Evolutionary conservation across 169 alveolate species (phyloP).

Genomic region (Eimeria praecox): DNA sequence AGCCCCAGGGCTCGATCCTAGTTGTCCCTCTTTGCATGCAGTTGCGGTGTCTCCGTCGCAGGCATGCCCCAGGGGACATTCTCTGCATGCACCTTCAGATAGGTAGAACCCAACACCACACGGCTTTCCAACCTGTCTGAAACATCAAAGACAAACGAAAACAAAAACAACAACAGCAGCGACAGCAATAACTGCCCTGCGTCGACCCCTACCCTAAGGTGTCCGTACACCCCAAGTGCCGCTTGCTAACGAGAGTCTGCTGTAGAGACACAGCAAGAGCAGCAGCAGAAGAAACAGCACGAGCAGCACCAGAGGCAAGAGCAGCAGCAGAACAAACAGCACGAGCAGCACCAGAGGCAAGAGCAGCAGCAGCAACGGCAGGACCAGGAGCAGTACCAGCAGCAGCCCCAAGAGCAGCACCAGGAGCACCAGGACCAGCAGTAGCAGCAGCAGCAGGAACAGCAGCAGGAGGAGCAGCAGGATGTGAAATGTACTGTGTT

Average conservation of each 20-base stretch:
- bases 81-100: not conserved
- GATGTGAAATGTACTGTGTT: not conserved
- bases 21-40: conserved; percentile 25
- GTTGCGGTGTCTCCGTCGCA: conserved; percentile 2
- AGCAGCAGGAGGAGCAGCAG: conserved; percentile 22
- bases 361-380: not conserved
- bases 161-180: too few species aligned
- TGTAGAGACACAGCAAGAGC: not conserved
- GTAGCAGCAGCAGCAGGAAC: not conserved
- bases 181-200: too few species aligned
- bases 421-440: conserved; percentile 2
- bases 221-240: too few species aligned
- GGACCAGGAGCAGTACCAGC: not conserved
- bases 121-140: not conserved
- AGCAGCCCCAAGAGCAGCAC: conserved; percentile 5
- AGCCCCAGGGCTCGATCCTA: not conserved
- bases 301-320: not conserved
- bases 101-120: not conserved
- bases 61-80: conserved; percentile 40
- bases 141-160: not conserved
- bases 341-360: not conserved
- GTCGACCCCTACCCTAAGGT: too few species aligned
- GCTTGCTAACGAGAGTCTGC: too few species aligned
- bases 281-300: not conserved
- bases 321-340: not conserved